Evolutionary conservation across 768 basidiomycete genomes (phyloP).

Genomic region (Psilocybe azurescens): DNA sequence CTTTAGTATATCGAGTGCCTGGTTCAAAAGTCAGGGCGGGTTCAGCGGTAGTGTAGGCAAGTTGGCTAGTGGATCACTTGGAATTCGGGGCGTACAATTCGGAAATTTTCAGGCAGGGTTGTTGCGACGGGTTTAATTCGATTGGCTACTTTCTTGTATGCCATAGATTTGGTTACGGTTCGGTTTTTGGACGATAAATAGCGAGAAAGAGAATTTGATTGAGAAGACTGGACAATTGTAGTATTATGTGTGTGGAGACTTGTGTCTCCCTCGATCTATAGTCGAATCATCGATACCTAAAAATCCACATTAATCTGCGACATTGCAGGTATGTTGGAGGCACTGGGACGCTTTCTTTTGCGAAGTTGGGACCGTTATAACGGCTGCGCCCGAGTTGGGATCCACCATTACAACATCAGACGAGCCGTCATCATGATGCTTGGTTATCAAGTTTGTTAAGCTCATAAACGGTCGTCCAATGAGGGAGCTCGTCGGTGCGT

Average conservation of each 20-base stretch:
- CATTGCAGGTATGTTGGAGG: not conserved
- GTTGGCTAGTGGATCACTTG: constrained; percentile 36
- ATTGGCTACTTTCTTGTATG: constrained; percentile 39
- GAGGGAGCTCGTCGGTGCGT: constrained; percentile 25
- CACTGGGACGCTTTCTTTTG: not conserved
- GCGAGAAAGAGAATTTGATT: not conserved
- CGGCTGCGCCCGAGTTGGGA: constrained; percentile 18
- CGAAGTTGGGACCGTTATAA: constrained; percentile 19
- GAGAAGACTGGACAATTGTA: not conserved
- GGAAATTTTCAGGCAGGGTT: constrained; percentile 36
- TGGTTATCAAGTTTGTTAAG: constrained; percentile 11
- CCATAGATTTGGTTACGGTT: not conserved
- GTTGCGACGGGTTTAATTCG: constrained; percentile 38
- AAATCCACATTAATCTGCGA: constrained; percentile 6
- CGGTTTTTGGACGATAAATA: not conserved
- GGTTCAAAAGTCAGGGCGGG: constrained; percentile 40
- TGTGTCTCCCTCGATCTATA: constrained; percentile 1
- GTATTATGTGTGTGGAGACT: not conserved
- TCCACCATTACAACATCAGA: constrained; percentile 16
- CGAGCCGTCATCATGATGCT: constrained; percentile 11
- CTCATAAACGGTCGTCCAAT: constrained; percentile 27
- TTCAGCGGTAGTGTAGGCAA: constrained; percentile 30
- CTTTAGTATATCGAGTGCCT: constrained; percentile 27
- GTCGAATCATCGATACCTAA: constrained; percentile 16
- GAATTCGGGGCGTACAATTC: constrained; percentile 33